Conservation (phyloP, 805 yeast genomes). For the Barnettozyma californica region DNA sequence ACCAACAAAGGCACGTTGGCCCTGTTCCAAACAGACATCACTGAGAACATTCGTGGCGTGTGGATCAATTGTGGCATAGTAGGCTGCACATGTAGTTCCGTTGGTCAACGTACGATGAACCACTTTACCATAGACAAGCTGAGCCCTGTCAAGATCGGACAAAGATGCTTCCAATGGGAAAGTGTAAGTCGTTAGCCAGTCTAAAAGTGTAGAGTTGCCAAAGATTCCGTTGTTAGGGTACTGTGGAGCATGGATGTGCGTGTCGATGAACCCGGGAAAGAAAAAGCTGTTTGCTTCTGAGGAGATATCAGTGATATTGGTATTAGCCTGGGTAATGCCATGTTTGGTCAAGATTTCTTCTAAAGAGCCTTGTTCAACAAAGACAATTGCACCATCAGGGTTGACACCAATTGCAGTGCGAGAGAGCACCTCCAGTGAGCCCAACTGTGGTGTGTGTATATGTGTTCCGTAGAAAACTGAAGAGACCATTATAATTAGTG, state of each 20-base stretch:
- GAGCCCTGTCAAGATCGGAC: conserved; percentile 47
- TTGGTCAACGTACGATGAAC: conserved; percentile 62
- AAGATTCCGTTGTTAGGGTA: conserved; percentile 81
- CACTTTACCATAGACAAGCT: conserved; percentile 57
- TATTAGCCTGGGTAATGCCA: conserved; percentile 17
- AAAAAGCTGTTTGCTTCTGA: conserved; percentile 47
- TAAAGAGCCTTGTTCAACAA: conserved; percentile 20
- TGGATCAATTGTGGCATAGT: conserved; percentile 84
- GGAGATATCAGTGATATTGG: conserved; percentile 23
- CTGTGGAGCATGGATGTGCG: conserved; percentile 83
- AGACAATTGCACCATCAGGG: conserved; percentile 32
- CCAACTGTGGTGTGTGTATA: conserved; percentile 63
- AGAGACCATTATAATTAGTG: background rate
- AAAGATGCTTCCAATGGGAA: conserved; percentile 82
- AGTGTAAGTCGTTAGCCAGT: conserved; percentile 85
- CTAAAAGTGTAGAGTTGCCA: conserved; percentile 76
- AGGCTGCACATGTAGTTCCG: conserved; percentile 92
- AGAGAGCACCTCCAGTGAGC: conserved; percentile 48
- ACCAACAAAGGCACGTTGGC: conserved; percentile 89
- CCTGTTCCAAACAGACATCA: conserved; percentile 54
- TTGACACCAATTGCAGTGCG: conserved; percentile 62
- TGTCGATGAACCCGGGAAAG: conserved; percentile 79
- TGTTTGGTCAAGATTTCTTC: conserved; percentile 10
- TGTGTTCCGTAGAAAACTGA: conserved; percentile 62
- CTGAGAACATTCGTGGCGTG: conserved; percentile 75